Evolutionary conservation across 345 rosid genomes (phyloP), one percentile per base, ranked within the genome.

Genomic region (Salix udensis): DNA sequence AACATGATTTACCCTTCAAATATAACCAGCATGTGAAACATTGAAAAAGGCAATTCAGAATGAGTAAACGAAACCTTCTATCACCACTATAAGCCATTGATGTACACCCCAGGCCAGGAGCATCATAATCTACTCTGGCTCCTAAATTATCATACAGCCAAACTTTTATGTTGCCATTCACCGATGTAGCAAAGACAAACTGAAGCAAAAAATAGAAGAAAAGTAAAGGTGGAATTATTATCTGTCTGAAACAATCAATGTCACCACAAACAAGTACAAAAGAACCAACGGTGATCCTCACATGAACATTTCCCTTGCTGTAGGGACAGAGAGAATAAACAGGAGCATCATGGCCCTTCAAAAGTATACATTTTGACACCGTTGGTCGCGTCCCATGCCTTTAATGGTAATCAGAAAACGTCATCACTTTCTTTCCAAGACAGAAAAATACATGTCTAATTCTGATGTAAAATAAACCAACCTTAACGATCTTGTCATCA

Each of bases 51-150:
- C 31, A 18, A 24, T 28, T 71, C n/a, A 74, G 34, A 66, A 10
- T 18, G n/a, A 70, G 72, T 10, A 65, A 70, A 40, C 16, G 64
- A 61, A 70, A 77, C 97, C 98, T 89, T 82, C 86, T 89, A 53
- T 94, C 92, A 71, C 89, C 96, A 82, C 91, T 91, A 82, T 95
- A 95, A 24, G 86, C 87, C 97, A 95, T 87, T 0, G 87, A 87
- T 40, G 97, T 95, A 72, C 97, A 88, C 91, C 94, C 86, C 8
- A 76, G 89, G 46, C 97, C 98, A 24, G 97, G 98, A 79, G 97
- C 97, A 60, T 90, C 91, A 74, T 89, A 91, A 79, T 90, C 91
- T 76, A 89, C 98, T 81, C 97, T 83, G 50, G 95, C 88, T 52
- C 98, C 97, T 75, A 78, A 46, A 72, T 83, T 84, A 80, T 92